phyloP scores from a whole-genome alignment of 352 stramenopile species.

The Phytophthora cactorum region DNA sequence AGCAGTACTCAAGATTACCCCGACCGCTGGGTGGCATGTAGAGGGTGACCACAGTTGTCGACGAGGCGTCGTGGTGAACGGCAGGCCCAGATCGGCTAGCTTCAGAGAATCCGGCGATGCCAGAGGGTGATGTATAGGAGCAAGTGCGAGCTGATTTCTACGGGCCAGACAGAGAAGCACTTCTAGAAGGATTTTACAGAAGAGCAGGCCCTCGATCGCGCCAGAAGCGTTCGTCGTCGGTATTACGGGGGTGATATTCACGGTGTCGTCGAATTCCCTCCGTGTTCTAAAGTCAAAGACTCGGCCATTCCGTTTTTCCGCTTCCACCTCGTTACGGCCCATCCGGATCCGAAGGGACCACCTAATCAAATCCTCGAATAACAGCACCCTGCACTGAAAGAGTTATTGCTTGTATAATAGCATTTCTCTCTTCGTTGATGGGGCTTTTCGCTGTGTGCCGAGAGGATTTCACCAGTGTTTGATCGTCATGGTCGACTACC shows the following conservation, averaged over 20 bases:
- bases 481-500: too few relatives aligned
- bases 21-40: not conserved
- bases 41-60: not conserved
- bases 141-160: conserved; percentile 8
- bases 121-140: conserved; percentile 3
- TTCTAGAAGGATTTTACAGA: conserved; percentile 12
- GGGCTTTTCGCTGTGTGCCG: conserved; percentile 6
- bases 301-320: conserved; percentile 24
- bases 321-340: conserved; percentile 22
- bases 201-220: conserved; percentile 14
- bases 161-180: not conserved
- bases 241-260: conserved; percentile 27
- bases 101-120: not conserved
- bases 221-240: not conserved
- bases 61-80: not conserved
- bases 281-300: conserved; percentile 16
- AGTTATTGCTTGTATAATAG: conserved; percentile 12
- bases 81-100: conserved; percentile 1
- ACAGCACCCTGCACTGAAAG: not conserved
- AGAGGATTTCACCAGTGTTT: too few relatives aligned
- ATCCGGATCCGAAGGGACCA: not conserved
- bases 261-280: conserved; percentile 26
- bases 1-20: conserved; percentile 1
- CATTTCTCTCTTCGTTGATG: conserved; percentile 6
- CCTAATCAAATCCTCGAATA: conserved; percentile 8